Evolutionary conservation across 345 rosid species (phyloP).

Genomic region (Populus simonii): DNA sequence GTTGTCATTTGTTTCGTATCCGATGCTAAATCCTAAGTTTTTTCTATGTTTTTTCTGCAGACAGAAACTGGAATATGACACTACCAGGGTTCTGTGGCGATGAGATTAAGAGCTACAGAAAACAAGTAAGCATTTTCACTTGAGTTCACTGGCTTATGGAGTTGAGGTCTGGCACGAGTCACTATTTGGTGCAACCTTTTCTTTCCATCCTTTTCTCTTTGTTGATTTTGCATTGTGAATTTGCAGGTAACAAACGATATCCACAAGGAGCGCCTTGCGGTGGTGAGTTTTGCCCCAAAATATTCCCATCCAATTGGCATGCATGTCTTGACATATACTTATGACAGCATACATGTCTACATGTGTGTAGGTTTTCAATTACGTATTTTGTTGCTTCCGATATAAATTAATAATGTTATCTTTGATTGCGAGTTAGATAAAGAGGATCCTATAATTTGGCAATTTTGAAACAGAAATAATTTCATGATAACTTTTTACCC

Average conservation of each 20-base stretch:
- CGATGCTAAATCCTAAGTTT: conserved; percentile 6
- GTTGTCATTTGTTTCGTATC: not conserved
- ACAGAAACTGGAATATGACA: conserved; percentile 84
- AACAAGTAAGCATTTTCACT: conserved; percentile 51
- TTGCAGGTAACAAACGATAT: conserved; percentile 69
- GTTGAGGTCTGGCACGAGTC: not conserved
- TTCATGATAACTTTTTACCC: not conserved
- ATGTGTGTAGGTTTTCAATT: not conserved
- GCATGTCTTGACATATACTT: not conserved
- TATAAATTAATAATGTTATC: not conserved
- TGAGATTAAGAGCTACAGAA: conserved; percentile 81
- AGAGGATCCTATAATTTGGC: not conserved
- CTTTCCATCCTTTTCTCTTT: not conserved
- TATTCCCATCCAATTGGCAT: not conserved
- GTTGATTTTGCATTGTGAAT: not conserved
- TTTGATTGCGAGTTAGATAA: not conserved
- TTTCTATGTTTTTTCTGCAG: conserved; percentile 41
- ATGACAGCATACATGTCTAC: not conserved
- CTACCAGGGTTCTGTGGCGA: conserved; percentile 89
- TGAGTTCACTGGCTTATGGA: conserved; percentile 3
- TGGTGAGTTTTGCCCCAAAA: conserved; percentile 43
- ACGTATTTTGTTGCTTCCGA: not conserved
- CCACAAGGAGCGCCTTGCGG: conserved; percentile 88
- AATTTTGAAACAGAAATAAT: too few relatives aligned
- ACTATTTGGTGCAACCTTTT: not conserved